phyloP scores from a whole-genome alignment of 257 asterid species.

The Cruciata laevipes region DNA sequence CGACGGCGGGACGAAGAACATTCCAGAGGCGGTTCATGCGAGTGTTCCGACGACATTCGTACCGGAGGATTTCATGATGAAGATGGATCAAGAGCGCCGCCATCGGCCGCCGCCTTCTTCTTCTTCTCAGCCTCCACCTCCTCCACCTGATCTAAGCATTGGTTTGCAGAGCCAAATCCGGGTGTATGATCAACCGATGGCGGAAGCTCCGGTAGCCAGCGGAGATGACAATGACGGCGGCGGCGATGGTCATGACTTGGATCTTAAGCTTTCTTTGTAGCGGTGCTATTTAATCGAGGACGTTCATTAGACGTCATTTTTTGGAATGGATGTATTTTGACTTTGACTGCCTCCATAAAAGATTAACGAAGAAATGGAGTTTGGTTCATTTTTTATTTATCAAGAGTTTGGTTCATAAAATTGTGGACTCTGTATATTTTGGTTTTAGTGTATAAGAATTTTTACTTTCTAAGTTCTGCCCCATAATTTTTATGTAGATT shows the following conservation, averaged over 20 bases:
- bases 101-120: not conserved
- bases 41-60: constrained; percentile 15
- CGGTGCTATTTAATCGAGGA: not conserved
- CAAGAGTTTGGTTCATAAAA: too few relatives aligned
- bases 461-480: too few relatives aligned
- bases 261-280: constrained; percentile 34
- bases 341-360: too few relatives aligned
- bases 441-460: too few relatives aligned
- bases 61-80: constrained; percentile 31
- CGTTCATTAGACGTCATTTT: too few relatives aligned
- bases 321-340: too few relatives aligned
- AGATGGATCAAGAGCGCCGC: not conserved
- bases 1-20: not conserved
- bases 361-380: too few relatives aligned
- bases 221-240: not conserved
- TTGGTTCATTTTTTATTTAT: too few relatives aligned
- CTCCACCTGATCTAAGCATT: not conserved
- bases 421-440: too few relatives aligned
- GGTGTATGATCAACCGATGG: not conserved
- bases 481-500: too few relatives aligned
- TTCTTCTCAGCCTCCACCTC: not conserved
- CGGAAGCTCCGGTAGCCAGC: constrained; percentile 1
- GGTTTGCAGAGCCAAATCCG: not conserved
- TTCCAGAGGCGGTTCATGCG: constrained; percentile 7
- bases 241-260: constrained; percentile 19